These are phyloP conservation scores for Paraconiothyrium sp. DNA, from an alignment of 2,329 filamentous ascomycete species.

Conservation along the genomic window DNA sequence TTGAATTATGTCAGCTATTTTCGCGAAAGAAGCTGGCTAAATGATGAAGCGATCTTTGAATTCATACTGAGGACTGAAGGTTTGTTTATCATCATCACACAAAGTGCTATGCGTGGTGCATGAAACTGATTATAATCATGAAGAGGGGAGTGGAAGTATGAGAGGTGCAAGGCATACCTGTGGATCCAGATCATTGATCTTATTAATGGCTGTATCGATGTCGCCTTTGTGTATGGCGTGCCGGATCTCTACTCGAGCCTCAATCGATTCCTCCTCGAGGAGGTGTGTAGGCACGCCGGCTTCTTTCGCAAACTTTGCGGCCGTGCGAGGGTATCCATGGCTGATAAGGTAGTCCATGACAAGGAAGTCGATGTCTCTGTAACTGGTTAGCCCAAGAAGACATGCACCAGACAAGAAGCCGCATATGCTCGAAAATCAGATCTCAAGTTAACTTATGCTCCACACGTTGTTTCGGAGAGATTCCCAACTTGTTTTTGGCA, in stretches of 20 bases:
- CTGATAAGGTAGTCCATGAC: conserved; percentile 97
- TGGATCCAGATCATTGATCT: conserved; percentile 88
- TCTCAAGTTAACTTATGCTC: conserved; percentile 86
- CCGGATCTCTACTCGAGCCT: conserved; percentile 81
- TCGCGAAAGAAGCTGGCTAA: conserved; percentile 19
- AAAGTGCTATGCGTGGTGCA: conserved; percentile 98
- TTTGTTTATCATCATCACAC: conserved; percentile 89
- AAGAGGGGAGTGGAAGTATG: conserved; percentile 52
- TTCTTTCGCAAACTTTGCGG: conserved; percentile 91
- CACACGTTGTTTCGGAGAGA: conserved; percentile 99
- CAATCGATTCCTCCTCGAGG: conserved; percentile 73
- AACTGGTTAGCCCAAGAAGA: conserved; percentile 33
- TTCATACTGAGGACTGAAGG: conserved; percentile 90
- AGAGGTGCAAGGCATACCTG: conserved; percentile 71
- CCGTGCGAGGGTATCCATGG: conserved; percentile 92
- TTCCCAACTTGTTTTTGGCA: conserved; percentile 93
- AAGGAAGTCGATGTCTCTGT: conserved; percentile 91
- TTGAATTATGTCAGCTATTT: conserved; percentile 54
- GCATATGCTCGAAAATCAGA: conserved; percentile 62
- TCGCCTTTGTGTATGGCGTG: conserved; percentile 85
- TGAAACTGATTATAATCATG: conserved; percentile 98
- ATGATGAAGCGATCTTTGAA: conserved; percentile 27
- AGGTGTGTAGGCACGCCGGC: conserved; percentile 76
- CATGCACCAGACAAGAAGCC: conserved; percentile 18
- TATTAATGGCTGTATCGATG: conserved; percentile 84